Evolutionary conservation across 176 grass and related monocot species (phyloP).

Genomic region (Triticum dicoccoides): DNA sequence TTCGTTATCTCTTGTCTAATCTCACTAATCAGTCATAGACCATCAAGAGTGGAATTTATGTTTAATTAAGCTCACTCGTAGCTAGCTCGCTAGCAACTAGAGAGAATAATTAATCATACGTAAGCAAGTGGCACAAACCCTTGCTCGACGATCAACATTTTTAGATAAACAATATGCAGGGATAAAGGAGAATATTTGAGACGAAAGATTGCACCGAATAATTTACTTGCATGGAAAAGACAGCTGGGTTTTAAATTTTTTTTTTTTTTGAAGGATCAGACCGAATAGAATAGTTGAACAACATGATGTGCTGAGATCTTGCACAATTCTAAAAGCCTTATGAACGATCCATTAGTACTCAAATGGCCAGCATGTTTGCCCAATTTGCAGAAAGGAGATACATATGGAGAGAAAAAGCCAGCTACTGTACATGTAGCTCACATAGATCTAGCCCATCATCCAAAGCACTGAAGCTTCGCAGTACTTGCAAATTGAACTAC

Average conservation of each 20-base stretch:
- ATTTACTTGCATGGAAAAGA: constrained; percentile 18
- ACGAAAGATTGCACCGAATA: constrained; percentile 12
- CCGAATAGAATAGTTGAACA: constrained; percentile 18
- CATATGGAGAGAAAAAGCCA: neutral
- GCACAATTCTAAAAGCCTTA: constrained; percentile 33
- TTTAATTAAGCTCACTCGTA: constrained; percentile 7
- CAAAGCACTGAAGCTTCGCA: constrained; percentile 23
- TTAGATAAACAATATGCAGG: neutral
- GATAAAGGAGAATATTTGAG: constrained; percentile 29
- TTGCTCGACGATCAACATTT: constrained; percentile 13
- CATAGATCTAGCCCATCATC: constrained; percentile 4
- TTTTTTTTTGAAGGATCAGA: neutral
- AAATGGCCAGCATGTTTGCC: constrained; percentile 19
- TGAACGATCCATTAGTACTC: constrained; percentile 1
- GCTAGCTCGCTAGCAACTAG: constrained; percentile 17
- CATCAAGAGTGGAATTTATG: constrained; percentile 11
- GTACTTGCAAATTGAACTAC: constrained; percentile 10
- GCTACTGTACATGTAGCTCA: neutral
- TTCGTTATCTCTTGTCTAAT: constrained; percentile 30
- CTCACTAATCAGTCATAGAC: constrained; percentile 23
- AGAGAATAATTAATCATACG: constrained; percentile 35
- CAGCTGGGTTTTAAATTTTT: constrained; percentile 9
- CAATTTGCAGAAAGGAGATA: constrained; percentile 11
- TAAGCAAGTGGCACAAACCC: constrained; percentile 11
- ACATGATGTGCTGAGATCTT: constrained; percentile 37